Base-by-base conservation (phyloP, 768 basidiomycete genomes). In the Trametes maxima region DNA sequence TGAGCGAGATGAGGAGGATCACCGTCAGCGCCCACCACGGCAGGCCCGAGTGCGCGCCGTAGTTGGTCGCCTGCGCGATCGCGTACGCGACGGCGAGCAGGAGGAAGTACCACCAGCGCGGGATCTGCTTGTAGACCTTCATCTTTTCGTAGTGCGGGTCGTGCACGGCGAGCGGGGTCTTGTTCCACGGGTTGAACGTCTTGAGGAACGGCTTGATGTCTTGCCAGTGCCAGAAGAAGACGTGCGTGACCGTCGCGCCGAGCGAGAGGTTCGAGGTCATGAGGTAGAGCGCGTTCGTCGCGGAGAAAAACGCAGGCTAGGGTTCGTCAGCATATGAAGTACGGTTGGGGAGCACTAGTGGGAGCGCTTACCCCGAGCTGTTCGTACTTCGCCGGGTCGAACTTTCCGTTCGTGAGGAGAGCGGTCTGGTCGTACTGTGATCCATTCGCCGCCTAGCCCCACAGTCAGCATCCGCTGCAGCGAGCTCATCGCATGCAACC, bases 111-210 rank as follows among this genome's bases (percentile, higher is more conserved):
- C 82, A 84, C 78, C 79, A 81, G 70, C 78, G 77, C 3, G 81
- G 81, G 6, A 82, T 80, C 63, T 80, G 70, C 62, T 69, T 67
- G 67, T 73, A 71, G 4, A 71, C 75, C 71, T 81, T 79, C 84
- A 87, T 86, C 69, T 85, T 81, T 28, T 74, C 77, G 35, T 80
- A 80, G 69, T 87, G 86, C 33, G 83, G 80, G 48, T 75, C 74
- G 66, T 75, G 68, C 16, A 74, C 68, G 45, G 67, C 66, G 35
- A 65, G 59, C 39, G 62, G 52, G 12, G 62, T 58, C 61, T 68
- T 68, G 71, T 70, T 74, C 75, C 73, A 74, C 40, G 74, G 74
- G 66, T 74, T 74, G 53, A 75, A 62, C 33, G 72, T 65, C 58
- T 66, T 65, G 59, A 75, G 66, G 68, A 75, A 74, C 12, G 72